Evolutionary conservation across 371 early-diverging fungal genomes (phyloP).

Genomic region (Circinella minor): DNA sequence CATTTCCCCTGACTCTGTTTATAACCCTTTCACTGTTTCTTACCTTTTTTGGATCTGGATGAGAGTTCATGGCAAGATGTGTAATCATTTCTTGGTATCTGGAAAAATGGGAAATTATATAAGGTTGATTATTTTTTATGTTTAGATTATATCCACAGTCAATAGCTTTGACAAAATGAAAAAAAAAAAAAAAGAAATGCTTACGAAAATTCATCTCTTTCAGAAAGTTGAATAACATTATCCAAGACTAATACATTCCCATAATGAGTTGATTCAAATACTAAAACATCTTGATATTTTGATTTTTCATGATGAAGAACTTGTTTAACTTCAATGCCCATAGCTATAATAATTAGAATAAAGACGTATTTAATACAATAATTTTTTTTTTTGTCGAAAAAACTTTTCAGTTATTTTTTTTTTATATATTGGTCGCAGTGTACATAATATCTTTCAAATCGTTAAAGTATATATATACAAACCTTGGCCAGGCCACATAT

Average conservation of each 20-base stretch:
- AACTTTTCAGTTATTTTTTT: not conserved
- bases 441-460: too few species aligned
- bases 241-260: conserved; percentile 97
- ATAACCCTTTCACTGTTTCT: too few species aligned
- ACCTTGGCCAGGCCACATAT: conserved; percentile 98
- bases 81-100: conserved; percentile 99
- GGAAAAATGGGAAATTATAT: not conserved
- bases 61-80: conserved; percentile 92
- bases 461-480: not conserved
- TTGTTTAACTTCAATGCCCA: conserved; percentile 83
- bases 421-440: not conserved
- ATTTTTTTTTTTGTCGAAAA: not conserved
- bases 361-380: not conserved
- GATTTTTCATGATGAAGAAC: conserved; percentile 93
- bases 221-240: conserved; percentile 96
- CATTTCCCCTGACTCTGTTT: too few species aligned
- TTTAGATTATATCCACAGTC: too few species aligned
- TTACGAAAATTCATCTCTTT: conserved; percentile 96
- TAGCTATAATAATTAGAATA: not conserved
- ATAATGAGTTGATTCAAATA: conserved; percentile 91
- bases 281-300: conserved; percentile 94
- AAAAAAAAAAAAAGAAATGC: conserved; percentile 24
- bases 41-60: conserved; percentile 93
- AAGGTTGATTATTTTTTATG: too few species aligned
- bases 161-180: not conserved